Conservation (phyloP, 2,329 filamentous ascomycete genomes). For the Aspergillus terreus region DNA sequence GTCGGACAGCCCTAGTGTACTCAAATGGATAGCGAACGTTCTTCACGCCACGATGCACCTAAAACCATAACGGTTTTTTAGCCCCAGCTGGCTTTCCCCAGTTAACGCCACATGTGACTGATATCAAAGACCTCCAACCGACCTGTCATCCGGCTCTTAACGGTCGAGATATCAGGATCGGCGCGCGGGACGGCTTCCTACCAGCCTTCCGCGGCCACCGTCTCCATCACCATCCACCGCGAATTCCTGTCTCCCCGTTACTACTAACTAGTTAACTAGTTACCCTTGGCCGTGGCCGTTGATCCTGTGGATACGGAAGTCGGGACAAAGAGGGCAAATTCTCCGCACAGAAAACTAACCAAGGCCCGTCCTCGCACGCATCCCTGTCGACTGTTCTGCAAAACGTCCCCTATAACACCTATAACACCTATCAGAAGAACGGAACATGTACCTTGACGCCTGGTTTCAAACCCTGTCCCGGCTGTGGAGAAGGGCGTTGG, state of each 20-base stretch:
- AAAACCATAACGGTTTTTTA: no score
- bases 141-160: background rate
- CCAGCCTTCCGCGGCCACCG: background rate
- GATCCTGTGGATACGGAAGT: background rate
- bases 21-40: no score
- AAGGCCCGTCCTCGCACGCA: background rate
- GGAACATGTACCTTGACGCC: no score
- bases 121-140: background rate
- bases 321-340: background rate
- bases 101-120: background rate
- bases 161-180: background rate
- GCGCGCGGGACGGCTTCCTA: background rate
- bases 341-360: background rate
- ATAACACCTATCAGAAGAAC: no score
- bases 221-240: background rate
- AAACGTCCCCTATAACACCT: no score
- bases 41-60: no score
- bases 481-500: background rate
- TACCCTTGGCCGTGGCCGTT: background rate
- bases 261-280: no score
- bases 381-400: no score
- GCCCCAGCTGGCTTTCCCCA: no score
- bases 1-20: no score
- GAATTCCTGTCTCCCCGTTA: background rate
- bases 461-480: background rate